These are phyloP conservation scores for Glycine latifolia DNA, from an alignment of 306 rosid genomes.

Conservation along the genomic window DNA sequence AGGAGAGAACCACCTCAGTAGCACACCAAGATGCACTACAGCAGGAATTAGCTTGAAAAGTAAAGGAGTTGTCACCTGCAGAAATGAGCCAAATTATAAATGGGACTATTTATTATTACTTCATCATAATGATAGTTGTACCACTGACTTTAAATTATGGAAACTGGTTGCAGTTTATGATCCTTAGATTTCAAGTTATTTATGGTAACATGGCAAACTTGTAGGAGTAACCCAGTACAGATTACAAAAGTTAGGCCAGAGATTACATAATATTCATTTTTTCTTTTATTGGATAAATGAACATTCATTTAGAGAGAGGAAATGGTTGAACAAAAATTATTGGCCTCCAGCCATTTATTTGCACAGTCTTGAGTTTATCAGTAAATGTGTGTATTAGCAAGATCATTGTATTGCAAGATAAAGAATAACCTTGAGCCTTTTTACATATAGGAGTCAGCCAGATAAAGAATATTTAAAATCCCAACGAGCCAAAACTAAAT, in stretches of 20 bases:
- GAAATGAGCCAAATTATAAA: constrained; percentile 32
- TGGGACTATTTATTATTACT: constrained; percentile 28
- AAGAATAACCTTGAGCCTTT: constrained; percentile 16
- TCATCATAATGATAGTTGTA: neutral
- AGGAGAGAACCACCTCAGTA: constrained; percentile 86
- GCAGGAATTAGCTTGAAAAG: constrained; percentile 97
- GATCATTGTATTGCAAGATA: constrained; percentile 37
- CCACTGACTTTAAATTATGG: neutral
- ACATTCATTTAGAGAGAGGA: neutral
- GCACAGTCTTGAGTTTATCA: constrained; percentile 8
- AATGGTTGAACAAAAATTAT: neutral
- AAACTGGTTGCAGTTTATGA: too few species aligned
- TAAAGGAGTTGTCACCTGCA: constrained; percentile 93
- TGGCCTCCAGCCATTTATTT: constrained; percentile 10
- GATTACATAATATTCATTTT: neutral
- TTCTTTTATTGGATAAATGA: constrained; percentile 1
- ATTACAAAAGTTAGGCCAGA: constrained; percentile 9
- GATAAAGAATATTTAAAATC: neutral
- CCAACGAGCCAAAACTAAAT: too few species aligned
- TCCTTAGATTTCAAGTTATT: constrained; percentile 4
- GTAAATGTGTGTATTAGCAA: constrained; percentile 27
- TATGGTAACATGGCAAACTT: neutral
- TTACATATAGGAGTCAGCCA: neutral
- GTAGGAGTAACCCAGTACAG: neutral
- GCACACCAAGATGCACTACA: constrained; percentile 94